These are phyloP conservation scores for Xylaria palmicola DNA, from an alignment of 495 filamentous ascomycete genomes.

Conservation along the genomic window DNA sequence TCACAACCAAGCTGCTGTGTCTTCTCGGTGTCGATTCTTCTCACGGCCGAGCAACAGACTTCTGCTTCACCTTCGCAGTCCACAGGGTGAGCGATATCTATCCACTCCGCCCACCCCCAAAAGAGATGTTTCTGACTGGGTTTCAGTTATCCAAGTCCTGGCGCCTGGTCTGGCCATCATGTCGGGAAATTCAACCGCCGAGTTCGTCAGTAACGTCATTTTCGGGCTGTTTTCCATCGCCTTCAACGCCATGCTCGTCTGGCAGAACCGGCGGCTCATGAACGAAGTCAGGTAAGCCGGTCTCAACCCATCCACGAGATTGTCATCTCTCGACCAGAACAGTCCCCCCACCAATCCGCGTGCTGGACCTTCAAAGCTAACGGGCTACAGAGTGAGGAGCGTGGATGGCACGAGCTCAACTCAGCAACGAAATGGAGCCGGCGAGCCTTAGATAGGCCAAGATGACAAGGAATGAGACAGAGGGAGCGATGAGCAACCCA, in stretches of 20 bases:
- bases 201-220: slow-evolving; percentile 3
- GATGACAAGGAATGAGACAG: neutral
- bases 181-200: neutral
- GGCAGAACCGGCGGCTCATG: neutral
- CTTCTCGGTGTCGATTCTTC: neutral
- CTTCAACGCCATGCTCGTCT: neutral
- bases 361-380: neutral
- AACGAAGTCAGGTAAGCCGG: neutral
- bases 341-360: too few relatives aligned
- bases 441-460: neutral
- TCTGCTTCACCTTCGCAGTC: neutral
- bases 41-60: neutral
- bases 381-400: neutral
- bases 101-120: too few relatives aligned
- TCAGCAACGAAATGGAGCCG: neutral
- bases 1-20: neutral
- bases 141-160: neutral
- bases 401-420: neutral
- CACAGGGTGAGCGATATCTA: neutral
- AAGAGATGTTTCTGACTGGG: neutral
- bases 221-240: slow-evolving; percentile 1
- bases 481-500: too few relatives aligned
- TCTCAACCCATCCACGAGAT: too few relatives aligned
- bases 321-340: neutral
- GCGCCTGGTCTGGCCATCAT: neutral